Base-by-base conservation (phyloP, 495 filamentous ascomycete genomes). In the Penicillium turbatum region DNA sequence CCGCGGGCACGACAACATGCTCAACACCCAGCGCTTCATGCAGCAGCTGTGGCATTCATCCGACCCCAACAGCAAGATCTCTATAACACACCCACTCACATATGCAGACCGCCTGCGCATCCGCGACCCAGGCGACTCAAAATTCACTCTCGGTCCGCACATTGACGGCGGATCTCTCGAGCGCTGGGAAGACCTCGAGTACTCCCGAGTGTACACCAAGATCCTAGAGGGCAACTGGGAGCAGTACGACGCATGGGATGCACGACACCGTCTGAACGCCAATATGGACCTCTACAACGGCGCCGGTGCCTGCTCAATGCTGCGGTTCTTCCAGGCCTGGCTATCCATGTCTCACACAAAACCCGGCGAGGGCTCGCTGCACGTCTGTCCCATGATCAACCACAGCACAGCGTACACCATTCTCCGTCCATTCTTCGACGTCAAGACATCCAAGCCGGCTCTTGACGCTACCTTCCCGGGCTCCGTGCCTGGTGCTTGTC, bases 311-410 rank as follows among this genome's bases (percentile, higher is more conserved):
- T 92, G 88, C 69, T 86, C 81, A 6, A 90, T 91, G 82, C 87
- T 92, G 69, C 79, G 91, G 5, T 89, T 90, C 79, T 92, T 86
- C 59, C 90, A 95, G 63, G 90, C 89, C 11, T 95, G 90, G 90
- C 70, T 95, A 21, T 83, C 85, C 34, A 87, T 95, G 80, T 91
- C 87, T 34, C 66, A 74, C 31, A 86, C 81, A 0, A 83, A 78
- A 0, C 86, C 87, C 0, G 79, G 82, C 7, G 86, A 93, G 64
- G 91, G 91, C 2, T 90, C 89, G 0, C 71, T 96, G 42, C 79
- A 87, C 42, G 87, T 95, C n/a, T 90, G 90, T 59, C 91, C 91
- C 6, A 73, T 92, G 61, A 67, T 92, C 17, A 76, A 75, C 48
- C 81, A 86, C 48, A 82, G 86, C 24, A 92, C 87, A 0, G 86